Evolutionary conservation across 768 basidiomycete species (phyloP).

Genomic region (Bullera alba): DNA sequence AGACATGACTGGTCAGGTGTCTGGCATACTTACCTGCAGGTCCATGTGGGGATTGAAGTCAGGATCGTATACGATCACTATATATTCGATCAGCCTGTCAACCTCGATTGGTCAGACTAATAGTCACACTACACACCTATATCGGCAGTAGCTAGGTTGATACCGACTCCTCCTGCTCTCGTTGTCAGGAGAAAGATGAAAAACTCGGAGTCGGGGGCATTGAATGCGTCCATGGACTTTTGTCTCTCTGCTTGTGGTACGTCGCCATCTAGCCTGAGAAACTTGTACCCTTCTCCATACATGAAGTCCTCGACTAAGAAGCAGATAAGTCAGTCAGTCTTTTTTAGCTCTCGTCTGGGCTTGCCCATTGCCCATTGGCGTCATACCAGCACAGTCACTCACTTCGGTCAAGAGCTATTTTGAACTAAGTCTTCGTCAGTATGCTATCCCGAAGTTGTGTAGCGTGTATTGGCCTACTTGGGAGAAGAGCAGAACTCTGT

Average conservation of each 20-base stretch:
- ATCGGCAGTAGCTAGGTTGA: slow-evolving; percentile 87
- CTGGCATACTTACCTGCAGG: slow-evolving; percentile 63
- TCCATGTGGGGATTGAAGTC: slow-evolving; percentile 96
- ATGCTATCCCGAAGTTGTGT: not conserved
- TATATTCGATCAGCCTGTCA: slow-evolving; percentile 4
- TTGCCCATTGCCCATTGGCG: not conserved
- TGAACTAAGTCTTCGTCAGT: slow-evolving; percentile 57
- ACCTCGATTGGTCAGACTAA: not conserved
- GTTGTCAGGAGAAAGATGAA: slow-evolving; percentile 90
- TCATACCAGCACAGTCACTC: not conserved
- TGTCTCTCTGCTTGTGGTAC: slow-evolving; percentile 80
- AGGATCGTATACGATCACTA: slow-evolving; percentile 62
- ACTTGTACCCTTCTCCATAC: slow-evolving; percentile 69
- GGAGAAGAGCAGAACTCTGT: slow-evolving; percentile 84
- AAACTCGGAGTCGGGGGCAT: slow-evolving; percentile 73
- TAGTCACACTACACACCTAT: slow-evolving; percentile 54
- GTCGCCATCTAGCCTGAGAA: slow-evolving; percentile 76
- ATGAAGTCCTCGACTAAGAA: slow-evolving; percentile 72
- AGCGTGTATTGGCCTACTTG: slow-evolving; percentile 54
- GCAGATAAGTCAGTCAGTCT: not conserved
- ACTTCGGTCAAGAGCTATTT: slow-evolving; percentile 70
- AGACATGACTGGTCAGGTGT: not conserved
- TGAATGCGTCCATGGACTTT: slow-evolving; percentile 91
- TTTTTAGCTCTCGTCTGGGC: too few relatives aligned
- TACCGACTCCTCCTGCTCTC: slow-evolving; percentile 75